Base-by-base conservation (phyloP, 208 protist genomes). In the Trypanosoma cruzi region DNA sequence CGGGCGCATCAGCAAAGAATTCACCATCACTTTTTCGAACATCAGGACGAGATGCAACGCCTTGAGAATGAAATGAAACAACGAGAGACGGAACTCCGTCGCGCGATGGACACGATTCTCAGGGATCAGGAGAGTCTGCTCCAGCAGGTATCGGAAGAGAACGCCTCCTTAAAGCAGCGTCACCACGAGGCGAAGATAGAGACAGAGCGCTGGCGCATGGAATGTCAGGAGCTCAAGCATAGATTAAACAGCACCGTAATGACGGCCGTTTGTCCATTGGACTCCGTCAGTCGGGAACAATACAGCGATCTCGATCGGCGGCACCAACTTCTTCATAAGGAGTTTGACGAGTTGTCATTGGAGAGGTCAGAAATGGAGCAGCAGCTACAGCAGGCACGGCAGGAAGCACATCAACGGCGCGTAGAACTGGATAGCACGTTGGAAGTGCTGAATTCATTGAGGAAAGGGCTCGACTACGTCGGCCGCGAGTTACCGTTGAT, bases 401-500 rank as follows among this genome's bases (percentile, higher is more conserved):
- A 63, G 37, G 56, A 62, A 42, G 8, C 73, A 40, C 26, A 65
- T 3, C 52, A 64, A 44, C 56, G 67, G 32, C 64, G 64, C 16
- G 29, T 59, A 4, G 84, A 94, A 54, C 63, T 92, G 44, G 37
- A 59, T 1, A 60, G 64, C 11, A 80, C 85, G 3, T 31, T 75
- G 29, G 70, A 77, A 22, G 50, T 83, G n/a, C 78, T 94, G 52
- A 56, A 84, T 24, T 59, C 79, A 6, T 60, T 94, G 34, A 80
- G 81, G 40, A 73, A 79, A 11, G 89, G 86, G 20, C 77, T 94
- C 5, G 62, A 73, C 18, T 71, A 68, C 6, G 84, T 90, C 0
- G 79, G 81, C 44, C 22, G 53, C 14, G 77, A 83, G 32, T 71
- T 94, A 40, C 84, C 84, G 8, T 36, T 72, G n/a, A 46, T 85